phyloP scores from a whole-genome alignment of 257 asterid genomes.

The Galeopsis tetrahit region DNA sequence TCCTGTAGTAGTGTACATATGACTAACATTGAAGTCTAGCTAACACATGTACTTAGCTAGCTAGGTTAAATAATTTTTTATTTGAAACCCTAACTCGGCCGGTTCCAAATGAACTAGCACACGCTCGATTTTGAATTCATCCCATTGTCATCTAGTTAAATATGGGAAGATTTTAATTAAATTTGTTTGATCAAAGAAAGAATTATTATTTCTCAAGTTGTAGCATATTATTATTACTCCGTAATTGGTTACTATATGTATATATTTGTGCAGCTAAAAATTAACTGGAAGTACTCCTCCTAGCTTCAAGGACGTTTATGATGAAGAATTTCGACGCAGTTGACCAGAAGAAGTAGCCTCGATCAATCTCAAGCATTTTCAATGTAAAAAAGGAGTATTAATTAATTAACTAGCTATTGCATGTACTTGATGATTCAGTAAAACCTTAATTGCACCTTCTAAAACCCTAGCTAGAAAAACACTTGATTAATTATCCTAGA shows the following conservation, averaged over 20 bases:
- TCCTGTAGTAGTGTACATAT: no score
- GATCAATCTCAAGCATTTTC: background rate
- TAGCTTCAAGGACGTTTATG: background rate
- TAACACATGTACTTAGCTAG: no score
- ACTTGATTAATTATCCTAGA: background rate
- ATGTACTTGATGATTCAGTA: conserved; percentile 2
- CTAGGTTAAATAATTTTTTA: no score
- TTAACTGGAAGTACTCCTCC: background rate
- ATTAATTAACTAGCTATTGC: background rate
- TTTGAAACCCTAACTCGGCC: background rate
- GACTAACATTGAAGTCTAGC: no score
- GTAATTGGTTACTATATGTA: background rate
- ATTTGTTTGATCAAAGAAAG: background rate
- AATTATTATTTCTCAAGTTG: background rate
- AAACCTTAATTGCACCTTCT: background rate
- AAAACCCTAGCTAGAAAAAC: background rate
- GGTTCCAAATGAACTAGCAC: no score
- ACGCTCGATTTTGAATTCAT: background rate
- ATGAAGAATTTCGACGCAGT: background rate
- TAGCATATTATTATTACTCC: background rate
- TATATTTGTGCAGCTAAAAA: conserved; percentile 23
- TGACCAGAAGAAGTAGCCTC: background rate
- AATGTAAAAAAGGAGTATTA: background rate
- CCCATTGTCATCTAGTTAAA: no score
- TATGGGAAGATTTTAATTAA: no score